A percentile compares a stretch with the other conserved stretches of the same genome.
Conservation (phyloP, 192 early-diverging fungal species). For the Coemansia javaensis region DNA sequence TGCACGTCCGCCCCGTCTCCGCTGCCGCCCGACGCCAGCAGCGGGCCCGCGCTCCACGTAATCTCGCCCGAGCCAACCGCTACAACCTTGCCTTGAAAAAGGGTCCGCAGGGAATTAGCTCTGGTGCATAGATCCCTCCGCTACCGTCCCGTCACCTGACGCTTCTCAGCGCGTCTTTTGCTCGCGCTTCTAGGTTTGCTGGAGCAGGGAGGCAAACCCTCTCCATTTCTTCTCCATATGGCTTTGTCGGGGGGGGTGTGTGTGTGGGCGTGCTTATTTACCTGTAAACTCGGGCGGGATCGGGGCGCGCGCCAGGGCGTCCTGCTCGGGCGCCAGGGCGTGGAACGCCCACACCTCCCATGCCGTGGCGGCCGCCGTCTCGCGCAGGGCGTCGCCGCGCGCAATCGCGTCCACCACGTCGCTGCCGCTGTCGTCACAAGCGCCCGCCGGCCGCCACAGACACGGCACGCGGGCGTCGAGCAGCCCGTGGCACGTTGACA, state of each 20-base stretch:
- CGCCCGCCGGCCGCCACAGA: slow-evolving; percentile 22
- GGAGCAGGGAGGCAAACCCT: background rate
- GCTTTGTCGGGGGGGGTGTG: too few species aligned
- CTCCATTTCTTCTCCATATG: too few species aligned
- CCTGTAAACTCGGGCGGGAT: slow-evolving; percentile 29
- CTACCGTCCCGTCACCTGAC: background rate
- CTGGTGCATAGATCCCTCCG: background rate
- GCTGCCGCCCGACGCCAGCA: background rate
- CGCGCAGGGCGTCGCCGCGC: background rate
- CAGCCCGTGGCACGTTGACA: slow-evolving; percentile 25
- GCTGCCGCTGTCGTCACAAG: slow-evolving; percentile 1
- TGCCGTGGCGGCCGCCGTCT: background rate
- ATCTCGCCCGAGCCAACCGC: slow-evolving; percentile 26
- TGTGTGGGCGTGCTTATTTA: too few species aligned
- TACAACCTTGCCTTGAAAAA: too few species aligned
- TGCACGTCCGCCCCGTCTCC: background rate
- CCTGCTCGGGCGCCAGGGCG: slow-evolving; percentile 6
- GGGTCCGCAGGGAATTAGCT: background rate
- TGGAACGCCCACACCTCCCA: slow-evolving; percentile 46
- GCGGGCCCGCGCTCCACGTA: slow-evolving; percentile 11
- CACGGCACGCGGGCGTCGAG: slow-evolving; percentile 40
- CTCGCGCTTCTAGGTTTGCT: background rate
- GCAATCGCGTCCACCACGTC: slow-evolving; percentile 4
- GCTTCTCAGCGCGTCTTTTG: background rate
- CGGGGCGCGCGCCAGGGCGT: slow-evolving; percentile 1